phyloP scores from a whole-genome alignment of 305 asterid species.

The Solanum hybrid region DNA sequence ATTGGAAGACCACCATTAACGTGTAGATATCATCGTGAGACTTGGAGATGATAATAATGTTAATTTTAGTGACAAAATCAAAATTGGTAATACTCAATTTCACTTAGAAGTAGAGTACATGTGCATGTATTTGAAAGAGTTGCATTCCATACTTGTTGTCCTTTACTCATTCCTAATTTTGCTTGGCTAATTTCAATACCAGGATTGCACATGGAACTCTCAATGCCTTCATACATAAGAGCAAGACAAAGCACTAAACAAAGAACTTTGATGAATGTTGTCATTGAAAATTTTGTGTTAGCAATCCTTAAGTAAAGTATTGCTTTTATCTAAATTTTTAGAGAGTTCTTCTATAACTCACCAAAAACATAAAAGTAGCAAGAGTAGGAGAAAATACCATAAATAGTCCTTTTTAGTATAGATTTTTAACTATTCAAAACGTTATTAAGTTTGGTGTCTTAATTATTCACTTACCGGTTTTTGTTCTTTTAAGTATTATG shows the following conservation, averaged over 20 bases:
- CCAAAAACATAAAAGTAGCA: neutral
- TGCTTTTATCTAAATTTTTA: neutral
- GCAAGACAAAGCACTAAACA: neutral
- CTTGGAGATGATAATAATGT: neutral
- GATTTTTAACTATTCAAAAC: neutral
- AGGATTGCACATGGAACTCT: too few species aligned
- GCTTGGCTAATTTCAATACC: too few species aligned
- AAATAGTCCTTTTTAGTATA: neutral
- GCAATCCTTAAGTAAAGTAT: neutral
- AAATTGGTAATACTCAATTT: neutral
- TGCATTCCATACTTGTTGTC: neutral
- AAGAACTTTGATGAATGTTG: neutral
- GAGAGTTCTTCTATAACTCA: neutral
- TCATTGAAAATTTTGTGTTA: neutral
- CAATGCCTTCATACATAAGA: neutral
- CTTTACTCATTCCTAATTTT: too few species aligned
- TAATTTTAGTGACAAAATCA: neutral
- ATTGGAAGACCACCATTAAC: neutral
- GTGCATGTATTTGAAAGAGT: neutral
- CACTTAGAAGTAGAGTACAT: neutral
- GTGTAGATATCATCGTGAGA: neutral
- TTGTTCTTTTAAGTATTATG: neutral
- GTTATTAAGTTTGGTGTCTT: neutral
- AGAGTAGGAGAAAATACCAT: neutral
- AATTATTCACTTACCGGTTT: rapidly evolving